Conservation (phyloP, 257 asterid species). For the Salvia hispanica region DNA sequence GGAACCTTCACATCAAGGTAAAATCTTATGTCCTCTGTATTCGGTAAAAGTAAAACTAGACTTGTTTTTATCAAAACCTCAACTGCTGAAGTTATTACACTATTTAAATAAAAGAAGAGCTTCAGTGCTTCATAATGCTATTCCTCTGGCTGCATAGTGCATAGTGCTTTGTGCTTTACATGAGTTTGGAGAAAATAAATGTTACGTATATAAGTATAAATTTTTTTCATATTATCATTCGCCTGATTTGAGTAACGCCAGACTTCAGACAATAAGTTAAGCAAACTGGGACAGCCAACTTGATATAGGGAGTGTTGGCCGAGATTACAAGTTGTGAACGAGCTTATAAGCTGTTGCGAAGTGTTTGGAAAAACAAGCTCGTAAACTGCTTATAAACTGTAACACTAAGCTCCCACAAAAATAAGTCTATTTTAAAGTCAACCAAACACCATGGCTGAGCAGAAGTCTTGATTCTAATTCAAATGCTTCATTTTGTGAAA, state of each 20-base stretch:
- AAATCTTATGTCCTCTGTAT: constrained; percentile 10
- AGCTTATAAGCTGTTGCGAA: too few species aligned
- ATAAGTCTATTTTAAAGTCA: background rate
- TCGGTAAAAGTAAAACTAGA: constrained; percentile 4
- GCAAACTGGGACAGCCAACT: background rate
- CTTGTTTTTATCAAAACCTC: constrained; percentile 10
- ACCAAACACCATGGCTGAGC: background rate
- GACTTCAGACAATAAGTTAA: background rate
- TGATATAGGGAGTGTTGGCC: background rate
- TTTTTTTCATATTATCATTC: background rate
- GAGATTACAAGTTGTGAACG: too few species aligned
- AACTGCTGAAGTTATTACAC: background rate
- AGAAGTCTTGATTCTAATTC: constrained; percentile 14
- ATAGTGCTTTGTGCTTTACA: constrained; percentile 5
- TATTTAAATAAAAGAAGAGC: background rate
- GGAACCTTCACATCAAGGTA: constrained; percentile 90
- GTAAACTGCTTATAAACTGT: too few species aligned
- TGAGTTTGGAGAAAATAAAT: background rate
- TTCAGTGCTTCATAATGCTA: background rate
- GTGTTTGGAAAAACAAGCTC: too few species aligned
- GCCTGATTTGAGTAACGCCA: constrained; percentile 1
- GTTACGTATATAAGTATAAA: background rate
- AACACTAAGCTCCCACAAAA: too few species aligned
- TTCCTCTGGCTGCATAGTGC: background rate
- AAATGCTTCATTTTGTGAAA: background rate